phyloP scores from a whole-genome alignment of 257 asterid genomes.

The Solanum chmielewskii region DNA sequence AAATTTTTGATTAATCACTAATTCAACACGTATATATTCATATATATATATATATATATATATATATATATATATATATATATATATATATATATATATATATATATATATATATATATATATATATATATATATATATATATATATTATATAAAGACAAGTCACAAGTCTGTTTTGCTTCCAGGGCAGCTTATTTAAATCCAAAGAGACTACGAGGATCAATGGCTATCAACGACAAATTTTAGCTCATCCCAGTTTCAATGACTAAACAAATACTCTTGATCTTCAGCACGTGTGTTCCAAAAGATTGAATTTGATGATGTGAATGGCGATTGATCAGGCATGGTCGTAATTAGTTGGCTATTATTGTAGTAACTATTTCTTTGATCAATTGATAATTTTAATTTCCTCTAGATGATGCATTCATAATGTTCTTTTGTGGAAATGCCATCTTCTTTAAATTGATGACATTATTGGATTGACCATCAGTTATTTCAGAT shows the following conservation, averaged over 20 bases:
- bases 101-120: too few relatives aligned
- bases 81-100: too few relatives aligned
- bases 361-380: neutral
- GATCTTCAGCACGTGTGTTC: neutral
- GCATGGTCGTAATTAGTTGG: neutral
- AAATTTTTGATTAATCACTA: neutral
- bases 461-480: neutral
- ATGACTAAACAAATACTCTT: neutral
- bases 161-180: neutral
- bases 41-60: too few relatives aligned
- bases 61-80: too few relatives aligned
- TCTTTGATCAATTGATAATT: neutral
- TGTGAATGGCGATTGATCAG: neutral
- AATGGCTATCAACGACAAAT: conserved; percentile 4
- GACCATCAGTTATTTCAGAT: neutral
- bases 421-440: neutral
- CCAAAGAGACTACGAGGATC: neutral
- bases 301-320: neutral
- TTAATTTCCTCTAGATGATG: neutral
- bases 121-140: too few relatives aligned
- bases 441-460: neutral
- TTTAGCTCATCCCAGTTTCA: conserved; percentile 9
- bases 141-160: neutral
- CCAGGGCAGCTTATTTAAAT: neutral
- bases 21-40: neutral